Base-by-base conservation (phyloP, 2,329 filamentous ascomycete species). In the Penicillium fuscoglaucum region DNA sequence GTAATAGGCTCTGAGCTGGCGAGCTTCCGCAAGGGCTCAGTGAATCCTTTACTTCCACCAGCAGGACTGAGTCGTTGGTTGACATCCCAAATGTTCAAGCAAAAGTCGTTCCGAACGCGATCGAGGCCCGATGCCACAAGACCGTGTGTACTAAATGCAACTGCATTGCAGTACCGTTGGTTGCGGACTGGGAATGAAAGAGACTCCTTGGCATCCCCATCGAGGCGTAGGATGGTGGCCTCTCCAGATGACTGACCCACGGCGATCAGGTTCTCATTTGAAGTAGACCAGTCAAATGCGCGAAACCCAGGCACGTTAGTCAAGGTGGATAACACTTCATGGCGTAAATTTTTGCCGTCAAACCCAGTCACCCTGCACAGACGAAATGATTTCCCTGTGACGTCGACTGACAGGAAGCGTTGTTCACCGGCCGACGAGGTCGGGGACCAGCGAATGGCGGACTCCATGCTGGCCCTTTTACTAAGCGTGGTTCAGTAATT, bases 201-300 rank as follows among this genome's bases (percentile, higher is more conserved):
- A 7, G 76, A 74, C 46, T 72, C 72, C 66, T 76, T 82, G 61
- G 70, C 74, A 46, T 80, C 78, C 39, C 82, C 78, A 61, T 83
- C 79, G 52, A 88, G 76, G 52, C 81, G 80, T 56, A 87, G 72
- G 50, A 88, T 72, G 13, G 80, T 83, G 31, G 85, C 84, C 70
- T 87, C 85, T 35, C 86, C 86, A 19, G 84, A 85, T 3, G 83
- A 82, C 61, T 85, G 80, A 26, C 86, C 86, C 13, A 88, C 79
- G 21, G 83, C 85, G 31, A 87, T 82, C 3, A 87, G 72, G 48
- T 78, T 77, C 58, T 85, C 82, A 63, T 87, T 79, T 37, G 77
- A 78, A 54, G 82, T 82, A 7, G 84, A 87, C 85, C 85, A 88
- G 70, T 87, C 85, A 71, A 88, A 88, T 15, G 86, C 85, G 40